Evolutionary conservation across 768 basidiomycete genomes (phyloP).

Genomic region (Russula lepida): DNA sequence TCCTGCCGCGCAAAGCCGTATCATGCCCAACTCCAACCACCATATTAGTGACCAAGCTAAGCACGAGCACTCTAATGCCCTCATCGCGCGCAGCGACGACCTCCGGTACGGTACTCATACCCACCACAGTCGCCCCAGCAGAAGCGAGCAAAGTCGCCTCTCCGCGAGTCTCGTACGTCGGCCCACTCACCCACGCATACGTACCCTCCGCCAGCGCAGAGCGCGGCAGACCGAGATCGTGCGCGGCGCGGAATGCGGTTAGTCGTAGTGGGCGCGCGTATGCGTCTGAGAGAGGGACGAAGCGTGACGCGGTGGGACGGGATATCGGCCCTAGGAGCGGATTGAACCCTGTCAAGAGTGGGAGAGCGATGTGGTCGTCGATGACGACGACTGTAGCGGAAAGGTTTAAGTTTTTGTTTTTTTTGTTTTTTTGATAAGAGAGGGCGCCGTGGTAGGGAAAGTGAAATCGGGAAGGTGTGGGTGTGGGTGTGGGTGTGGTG

Average conservation of each 20-base stretch:
- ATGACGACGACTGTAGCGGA: slow-evolving; percentile 62
- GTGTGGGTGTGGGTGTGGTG: neutral
- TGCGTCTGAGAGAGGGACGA: slow-evolving; percentile 77
- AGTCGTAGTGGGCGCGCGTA: slow-evolving; percentile 69
- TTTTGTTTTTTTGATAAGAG: no score
- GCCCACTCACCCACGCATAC: slow-evolving; percentile 87
- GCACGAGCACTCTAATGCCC: slow-evolving; percentile 64
- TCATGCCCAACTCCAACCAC: slow-evolving; percentile 57
- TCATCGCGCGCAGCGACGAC: slow-evolving; percentile 74
- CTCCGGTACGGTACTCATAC: slow-evolving; percentile 91
- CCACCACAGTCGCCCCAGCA: slow-evolving; percentile 83
- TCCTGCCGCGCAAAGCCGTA: slow-evolving; percentile 35
- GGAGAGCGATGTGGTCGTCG: slow-evolving; percentile 77
- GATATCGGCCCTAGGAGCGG: slow-evolving; percentile 67
- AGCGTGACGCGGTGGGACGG: slow-evolving; percentile 55
- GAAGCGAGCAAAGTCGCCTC: slow-evolving; percentile 70
- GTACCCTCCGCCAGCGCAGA: slow-evolving; percentile 67
- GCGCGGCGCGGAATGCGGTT: slow-evolving; percentile 62
- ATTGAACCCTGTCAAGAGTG: slow-evolving; percentile 69
- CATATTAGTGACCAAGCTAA: slow-evolving; percentile 80
- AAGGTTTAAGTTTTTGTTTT: no score
- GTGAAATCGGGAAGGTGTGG: neutral
- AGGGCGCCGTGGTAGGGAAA: no score
- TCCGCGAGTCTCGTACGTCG: slow-evolving; percentile 84
- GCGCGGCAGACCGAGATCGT: slow-evolving; percentile 44